A percentile compares a stretch with the other conserved stretches of the same genome.
Conservation (phyloP, 2,329 filamentous ascomycete genomes). For the Fusarium miscanthi region DNA sequence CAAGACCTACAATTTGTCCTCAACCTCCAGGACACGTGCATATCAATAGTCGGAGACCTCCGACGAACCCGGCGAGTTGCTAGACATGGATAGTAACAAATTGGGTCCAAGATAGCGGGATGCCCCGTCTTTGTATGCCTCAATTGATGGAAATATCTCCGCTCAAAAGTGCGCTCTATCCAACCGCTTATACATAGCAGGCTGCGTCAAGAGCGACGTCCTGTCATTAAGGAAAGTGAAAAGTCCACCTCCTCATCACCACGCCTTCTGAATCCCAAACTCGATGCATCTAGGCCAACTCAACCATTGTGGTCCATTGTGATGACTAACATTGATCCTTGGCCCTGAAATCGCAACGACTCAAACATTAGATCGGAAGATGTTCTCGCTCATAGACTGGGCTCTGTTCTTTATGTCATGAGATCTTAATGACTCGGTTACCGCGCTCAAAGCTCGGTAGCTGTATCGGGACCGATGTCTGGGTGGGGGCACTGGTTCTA, state of each 20-base stretch:
- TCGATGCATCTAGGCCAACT: conserved; percentile 13
- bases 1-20: background rate
- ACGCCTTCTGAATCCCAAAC: conserved; percentile 24
- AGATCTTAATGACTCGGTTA: conserved; percentile 13
- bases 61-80: background rate
- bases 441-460: conserved; percentile 9
- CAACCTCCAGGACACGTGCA: conserved; percentile 11
- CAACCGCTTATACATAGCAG: conserved; percentile 30
- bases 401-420: conserved; percentile 14
- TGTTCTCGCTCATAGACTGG: conserved; percentile 10
- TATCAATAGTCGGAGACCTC: conserved; percentile 11
- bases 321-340: conserved; percentile 26
- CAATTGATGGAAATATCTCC: conserved; percentile 41
- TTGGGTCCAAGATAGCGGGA: conserved; percentile 19
- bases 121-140: conserved; percentile 35
- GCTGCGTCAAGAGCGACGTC: conserved; percentile 29
- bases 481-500: conserved; percentile 7
- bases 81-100: conserved; percentile 2
- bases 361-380: conserved; percentile 15
- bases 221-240: conserved; percentile 33
- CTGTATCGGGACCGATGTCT: conserved; percentile 3
- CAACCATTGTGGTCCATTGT: conserved; percentile 5
- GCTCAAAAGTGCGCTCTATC: conserved; percentile 33
- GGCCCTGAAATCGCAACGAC: conserved; percentile 14
- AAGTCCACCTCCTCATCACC: conserved; percentile 30